phyloP scores from a whole-genome alignment of 192 early-diverging fungal genomes.

The Coemansia sp. region DNA sequence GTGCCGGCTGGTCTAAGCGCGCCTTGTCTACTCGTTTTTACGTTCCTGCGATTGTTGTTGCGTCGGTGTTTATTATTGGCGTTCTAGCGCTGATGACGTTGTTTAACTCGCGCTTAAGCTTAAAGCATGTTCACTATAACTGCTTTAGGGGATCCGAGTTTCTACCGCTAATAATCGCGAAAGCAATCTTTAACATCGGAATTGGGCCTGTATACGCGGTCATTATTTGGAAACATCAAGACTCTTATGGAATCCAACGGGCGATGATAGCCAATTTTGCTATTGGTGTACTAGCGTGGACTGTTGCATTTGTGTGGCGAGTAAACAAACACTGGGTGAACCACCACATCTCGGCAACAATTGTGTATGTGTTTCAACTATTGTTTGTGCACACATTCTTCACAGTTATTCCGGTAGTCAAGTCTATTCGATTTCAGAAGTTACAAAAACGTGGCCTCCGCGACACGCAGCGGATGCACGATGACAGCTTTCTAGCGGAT shows the following conservation, averaged over 20 bases:
- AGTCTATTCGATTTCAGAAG: slow-evolving; percentile 19
- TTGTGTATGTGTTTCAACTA: slow-evolving; percentile 23
- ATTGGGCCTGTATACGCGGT: slow-evolving; percentile 16
- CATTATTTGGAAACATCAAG: slow-evolving; percentile 29
- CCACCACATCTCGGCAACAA: slow-evolving; percentile 11
- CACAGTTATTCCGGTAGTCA: slow-evolving; percentile 16
- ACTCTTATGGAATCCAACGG: slow-evolving; percentile 39
- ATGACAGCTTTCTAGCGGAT: not conserved
- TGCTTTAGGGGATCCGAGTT: slow-evolving; percentile 20
- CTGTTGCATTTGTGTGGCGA: slow-evolving; percentile 19
- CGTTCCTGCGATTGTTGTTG: not conserved
- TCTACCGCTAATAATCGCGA: slow-evolving; percentile 11
- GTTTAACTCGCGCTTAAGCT: slow-evolving; percentile 18
- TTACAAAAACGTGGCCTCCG: slow-evolving; percentile 4
- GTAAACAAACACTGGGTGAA: slow-evolving; percentile 11
- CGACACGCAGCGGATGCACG: not conserved
- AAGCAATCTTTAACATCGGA: slow-evolving; percentile 24
- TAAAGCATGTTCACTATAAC: slow-evolving; percentile 23
- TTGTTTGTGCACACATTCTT: slow-evolving; percentile 19
- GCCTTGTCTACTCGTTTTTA: slow-evolving; percentile 11
- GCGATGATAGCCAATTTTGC: slow-evolving; percentile 12
- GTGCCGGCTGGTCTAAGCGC: slow-evolving; percentile 4
- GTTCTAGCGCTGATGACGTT: slow-evolving; percentile 25
- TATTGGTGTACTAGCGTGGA: slow-evolving; percentile 22
- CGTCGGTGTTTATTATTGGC: not conserved